A percentile compares a stretch with the other conserved stretches of the same genome.
Conservation (phyloP, 306 rosid species). For the Inga leiocalycina region DNA sequence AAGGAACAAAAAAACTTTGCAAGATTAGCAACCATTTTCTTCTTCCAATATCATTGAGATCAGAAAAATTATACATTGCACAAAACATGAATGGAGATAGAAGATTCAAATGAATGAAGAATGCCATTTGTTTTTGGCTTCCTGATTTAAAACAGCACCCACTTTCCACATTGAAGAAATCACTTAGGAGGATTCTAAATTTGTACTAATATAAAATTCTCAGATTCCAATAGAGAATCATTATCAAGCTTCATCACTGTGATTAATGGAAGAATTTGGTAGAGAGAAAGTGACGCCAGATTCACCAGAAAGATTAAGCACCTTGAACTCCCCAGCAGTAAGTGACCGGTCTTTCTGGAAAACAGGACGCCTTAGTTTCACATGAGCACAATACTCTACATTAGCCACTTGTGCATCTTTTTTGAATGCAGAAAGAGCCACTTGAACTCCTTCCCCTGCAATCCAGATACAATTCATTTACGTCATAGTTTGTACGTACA, state of each 20-base stretch:
- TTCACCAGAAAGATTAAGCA: constrained; percentile 40
- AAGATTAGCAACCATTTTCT: neutral
- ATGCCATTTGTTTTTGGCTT: neutral
- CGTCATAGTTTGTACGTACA: too few species aligned
- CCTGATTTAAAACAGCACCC: neutral
- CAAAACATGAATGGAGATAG: neutral
- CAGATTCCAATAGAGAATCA: neutral
- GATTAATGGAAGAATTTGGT: neutral
- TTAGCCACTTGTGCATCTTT: constrained; percentile 46
- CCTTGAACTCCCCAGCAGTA: constrained; percentile 56
- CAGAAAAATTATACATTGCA: neutral
- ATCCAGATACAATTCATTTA: neutral
- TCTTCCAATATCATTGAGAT: neutral
- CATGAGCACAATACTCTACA: constrained; percentile 71
- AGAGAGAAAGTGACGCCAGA: constrained; percentile 44
- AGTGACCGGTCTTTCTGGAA: constrained; percentile 33
- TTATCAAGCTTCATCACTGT: constrained; percentile 1
- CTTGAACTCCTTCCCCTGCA: constrained; percentile 78
- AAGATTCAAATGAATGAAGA: neutral
- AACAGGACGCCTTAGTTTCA: constrained; percentile 64
- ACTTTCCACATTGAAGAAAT: neutral
- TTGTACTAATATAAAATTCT: too few species aligned
- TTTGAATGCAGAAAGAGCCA: constrained; percentile 54
- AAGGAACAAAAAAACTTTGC: neutral
- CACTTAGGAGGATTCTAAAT: neutral